Conservation (phyloP, 2,329 filamentous ascomycete species). For the Madurella mycetomatis region DNA sequence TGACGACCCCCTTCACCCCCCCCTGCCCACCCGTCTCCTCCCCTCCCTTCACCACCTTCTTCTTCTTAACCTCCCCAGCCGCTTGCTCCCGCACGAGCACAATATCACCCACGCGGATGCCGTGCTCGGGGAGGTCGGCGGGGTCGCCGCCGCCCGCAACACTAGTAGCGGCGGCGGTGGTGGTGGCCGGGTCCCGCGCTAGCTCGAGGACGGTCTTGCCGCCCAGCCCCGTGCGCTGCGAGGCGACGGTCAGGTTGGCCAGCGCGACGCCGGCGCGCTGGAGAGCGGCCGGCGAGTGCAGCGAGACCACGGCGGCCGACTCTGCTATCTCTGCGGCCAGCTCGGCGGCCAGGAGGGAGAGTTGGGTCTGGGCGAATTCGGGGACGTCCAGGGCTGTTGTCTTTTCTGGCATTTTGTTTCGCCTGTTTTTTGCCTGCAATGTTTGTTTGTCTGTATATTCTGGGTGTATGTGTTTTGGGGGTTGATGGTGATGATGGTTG, state of each 20-base stretch:
- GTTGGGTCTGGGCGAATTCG: constrained; percentile 66
- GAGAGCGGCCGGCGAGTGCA: constrained; percentile 63
- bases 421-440: neutral
- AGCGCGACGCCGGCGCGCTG: constrained; percentile 75
- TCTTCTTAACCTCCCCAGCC: constrained; percentile 65
- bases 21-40: constrained; percentile 65
- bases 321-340: constrained; percentile 68
- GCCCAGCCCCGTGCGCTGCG: constrained; percentile 81
- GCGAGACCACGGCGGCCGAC: constrained; percentile 62
- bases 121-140: constrained; percentile 66
- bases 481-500: neutral
- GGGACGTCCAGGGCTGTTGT: constrained; percentile 40
- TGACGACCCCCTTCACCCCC: constrained; percentile 67
- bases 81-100: constrained; percentile 73
- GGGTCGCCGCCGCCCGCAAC: constrained; percentile 15
- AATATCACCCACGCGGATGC: constrained; percentile 71
- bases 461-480: neutral
- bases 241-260: constrained; percentile 67
- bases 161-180: constrained; percentile 45
- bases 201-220: constrained; percentile 89
- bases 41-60: constrained; percentile 66
- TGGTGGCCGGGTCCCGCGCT: constrained; percentile 58
- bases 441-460: neutral
- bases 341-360: constrained; percentile 66
- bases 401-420: constrained; percentile 1